Base-by-base conservation (phyloP, 2,329 filamentous ascomycete genomes). In the Neofusicoccum laricinum region DNA sequence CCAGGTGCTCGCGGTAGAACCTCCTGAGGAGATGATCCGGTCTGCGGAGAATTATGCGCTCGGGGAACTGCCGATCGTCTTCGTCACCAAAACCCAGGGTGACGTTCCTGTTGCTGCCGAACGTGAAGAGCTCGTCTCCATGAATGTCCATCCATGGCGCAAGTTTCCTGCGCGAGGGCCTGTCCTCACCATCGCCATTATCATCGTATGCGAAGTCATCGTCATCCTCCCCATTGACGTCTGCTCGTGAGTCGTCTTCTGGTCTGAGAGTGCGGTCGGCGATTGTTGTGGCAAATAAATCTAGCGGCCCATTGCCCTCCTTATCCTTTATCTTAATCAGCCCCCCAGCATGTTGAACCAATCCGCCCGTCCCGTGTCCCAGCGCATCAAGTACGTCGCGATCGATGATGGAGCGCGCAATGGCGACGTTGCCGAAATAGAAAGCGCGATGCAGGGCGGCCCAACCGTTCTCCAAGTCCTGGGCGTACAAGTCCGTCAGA, bases 21-120 rank as follows among this genome's bases (percentile, higher is more conserved):
- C 87, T 84, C 57, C 86, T 85, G 14, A 97, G 76, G 1, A 98
- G 82, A 72, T 92, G 87, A 25, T 91, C 88, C 0, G 95, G 92
- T 15, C 94, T 87, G 63, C 87, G 86, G 38, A 98, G 77, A 36
- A 84, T 81, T 11, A 97, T 87, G 10, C 92, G 90, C 75, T 98
- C 95, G 0, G 95, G 95, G 71, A 90, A 96, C 68, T 98, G 93
- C 2, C 95, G 88, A 73, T 99, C 94, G 74, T 97, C 93, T 71
- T 96, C 90, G 73, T 99, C 93, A n/a, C 93, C 93, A 66, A 98
- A 89, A 1, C 95, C 95, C 21, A 99, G 85, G 0, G 91, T 95
- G 10, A 96, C 79, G 70, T 99, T 99, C 73, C 95, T 96, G 78
- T 97, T 99, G 77, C 93, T 98, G 57, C 95, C 95, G 77, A 98